These are phyloP conservation scores for Diaporthe ilicicola DNA, from an alignment of 2,329 filamentous ascomycete species.

Conservation along the genomic window DNA sequence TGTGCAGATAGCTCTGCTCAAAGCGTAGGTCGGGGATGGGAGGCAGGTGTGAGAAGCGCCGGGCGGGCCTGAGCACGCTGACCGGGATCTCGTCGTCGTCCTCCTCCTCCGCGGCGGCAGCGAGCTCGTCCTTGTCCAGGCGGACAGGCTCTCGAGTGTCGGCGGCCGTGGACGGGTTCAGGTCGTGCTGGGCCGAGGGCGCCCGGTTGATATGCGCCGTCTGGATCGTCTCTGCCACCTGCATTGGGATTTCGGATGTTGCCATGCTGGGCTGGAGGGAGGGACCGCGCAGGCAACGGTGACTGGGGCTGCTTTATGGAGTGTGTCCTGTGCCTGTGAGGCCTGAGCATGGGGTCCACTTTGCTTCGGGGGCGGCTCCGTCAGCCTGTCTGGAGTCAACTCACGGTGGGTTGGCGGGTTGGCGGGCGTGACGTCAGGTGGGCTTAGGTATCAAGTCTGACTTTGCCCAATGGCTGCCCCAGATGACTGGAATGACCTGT, in stretches of 20 bases:
- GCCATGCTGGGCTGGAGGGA: slow-evolving; percentile 53
- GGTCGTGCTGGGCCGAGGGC: slow-evolving; percentile 77
- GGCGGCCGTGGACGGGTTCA: slow-evolving; percentile 81
- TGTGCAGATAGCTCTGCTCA: slow-evolving; percentile 96
- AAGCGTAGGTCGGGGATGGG: slow-evolving; percentile 90
- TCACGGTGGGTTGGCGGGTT: slow-evolving; percentile 1
- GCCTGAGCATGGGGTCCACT: slow-evolving; percentile 10
- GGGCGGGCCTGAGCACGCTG: slow-evolving; percentile 66
- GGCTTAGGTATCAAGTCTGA: neutral
- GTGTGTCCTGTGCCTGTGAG: neutral
- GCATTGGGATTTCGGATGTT: slow-evolving; percentile 61
- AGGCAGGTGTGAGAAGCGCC: slow-evolving; percentile 57
- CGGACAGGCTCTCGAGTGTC: slow-evolving; percentile 70
- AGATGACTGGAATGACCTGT: neutral
- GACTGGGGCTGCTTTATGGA: slow-evolving; percentile 17
- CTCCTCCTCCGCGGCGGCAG: slow-evolving; percentile 51
- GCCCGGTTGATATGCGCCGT: slow-evolving; percentile 78
- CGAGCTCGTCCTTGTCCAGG: slow-evolving; percentile 34
- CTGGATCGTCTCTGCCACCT: slow-evolving; percentile 83
- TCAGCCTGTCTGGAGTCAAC: slow-evolving; percentile 9
- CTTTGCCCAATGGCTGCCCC: neutral
- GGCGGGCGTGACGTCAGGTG: slow-evolving; percentile 30
- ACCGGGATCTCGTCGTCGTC: slow-evolving; percentile 75
- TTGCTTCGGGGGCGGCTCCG: neutral
- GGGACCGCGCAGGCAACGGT: neutral